Conservation (phyloP, 106 monocot genomes). For the Apostasia shenzhenica region DNA sequence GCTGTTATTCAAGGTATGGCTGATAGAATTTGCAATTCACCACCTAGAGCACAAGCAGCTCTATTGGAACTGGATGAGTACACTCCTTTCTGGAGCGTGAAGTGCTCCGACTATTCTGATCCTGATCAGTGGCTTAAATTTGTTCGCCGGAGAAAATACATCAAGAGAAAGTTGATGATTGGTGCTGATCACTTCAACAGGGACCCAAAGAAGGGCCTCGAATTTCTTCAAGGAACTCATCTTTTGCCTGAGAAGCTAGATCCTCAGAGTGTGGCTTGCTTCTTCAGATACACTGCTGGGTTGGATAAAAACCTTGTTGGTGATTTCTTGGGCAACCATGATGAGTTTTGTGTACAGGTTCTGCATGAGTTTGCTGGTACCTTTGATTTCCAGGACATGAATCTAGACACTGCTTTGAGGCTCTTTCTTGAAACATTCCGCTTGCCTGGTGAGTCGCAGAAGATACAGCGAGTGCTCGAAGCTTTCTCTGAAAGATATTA, state of each 20-base stretch:
- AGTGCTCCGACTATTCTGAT: slow-evolving; percentile 39
- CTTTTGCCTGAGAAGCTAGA: slow-evolving; percentile 63
- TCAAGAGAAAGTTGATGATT: slow-evolving; percentile 43
- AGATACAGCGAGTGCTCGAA: slow-evolving; percentile 58
- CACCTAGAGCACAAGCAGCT: slow-evolving; percentile 21
- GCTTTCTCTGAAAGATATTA: slow-evolving; percentile 62
- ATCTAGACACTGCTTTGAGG: slow-evolving; percentile 53
- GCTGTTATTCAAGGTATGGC: slow-evolving; percentile 46
- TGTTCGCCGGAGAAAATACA: slow-evolving; percentile 36
- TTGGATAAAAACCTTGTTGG: slow-evolving; percentile 58
- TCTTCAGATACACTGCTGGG: slow-evolving; percentile 51
- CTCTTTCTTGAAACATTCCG: slow-evolving; percentile 57
- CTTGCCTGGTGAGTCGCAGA: slow-evolving; percentile 60
- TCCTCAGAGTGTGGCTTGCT: slow-evolving; percentile 42
- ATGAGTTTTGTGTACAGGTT: slow-evolving; percentile 57
- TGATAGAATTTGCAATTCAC: slow-evolving; percentile 35
- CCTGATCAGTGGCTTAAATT: slow-evolving; percentile 45
- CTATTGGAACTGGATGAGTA: slow-evolving; percentile 37
- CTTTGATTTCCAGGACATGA: slow-evolving; percentile 63
- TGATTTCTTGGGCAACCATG: slow-evolving; percentile 63
- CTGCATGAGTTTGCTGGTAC: slow-evolving; percentile 61
- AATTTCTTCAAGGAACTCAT: slow-evolving; percentile 53
- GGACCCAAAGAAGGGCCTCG: slow-evolving; percentile 54
- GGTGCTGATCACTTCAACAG: slow-evolving; percentile 57
- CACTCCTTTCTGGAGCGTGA: slow-evolving; percentile 45